Percentiles rank a stretch among this genome's conserved stretches.
These are phyloP conservation scores for Rhodotorula sp. DNA, from an alignment of 1,284 basidiomycete genomes.

Conservation along the genomic window DNA sequence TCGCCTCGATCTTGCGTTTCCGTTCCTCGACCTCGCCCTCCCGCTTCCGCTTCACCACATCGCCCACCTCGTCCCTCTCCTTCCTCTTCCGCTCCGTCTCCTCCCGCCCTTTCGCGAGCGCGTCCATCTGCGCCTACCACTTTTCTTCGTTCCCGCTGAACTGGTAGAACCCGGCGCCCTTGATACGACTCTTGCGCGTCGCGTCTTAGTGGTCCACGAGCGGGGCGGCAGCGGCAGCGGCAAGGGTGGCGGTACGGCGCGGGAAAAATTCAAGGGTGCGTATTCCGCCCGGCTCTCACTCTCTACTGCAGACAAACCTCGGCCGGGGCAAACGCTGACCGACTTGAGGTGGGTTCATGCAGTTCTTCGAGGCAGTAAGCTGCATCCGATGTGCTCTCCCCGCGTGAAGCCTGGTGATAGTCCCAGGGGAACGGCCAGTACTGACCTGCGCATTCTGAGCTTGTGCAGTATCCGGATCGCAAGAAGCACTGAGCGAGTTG, in stretches of 20 bases:
- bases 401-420: too few species aligned
- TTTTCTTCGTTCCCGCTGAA: conserved; percentile 78
- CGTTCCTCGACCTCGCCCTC: conserved; percentile 76
- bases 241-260: conserved; percentile 40
- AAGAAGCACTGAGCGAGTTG: conserved; percentile 32
- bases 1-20: conserved; percentile 70
- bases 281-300: background rate
- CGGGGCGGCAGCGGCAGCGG: conserved; percentile 49
- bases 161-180: conserved; percentile 83
- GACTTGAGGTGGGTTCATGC: background rate
- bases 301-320: too few species aligned
- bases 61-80: conserved; percentile 59
- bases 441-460: background rate
- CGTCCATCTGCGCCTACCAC: conserved; percentile 72
- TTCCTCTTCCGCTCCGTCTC: conserved; percentile 69
- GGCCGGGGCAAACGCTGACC: too few species aligned
- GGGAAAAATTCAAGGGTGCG: conserved; percentile 65
- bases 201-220: conserved; percentile 78
- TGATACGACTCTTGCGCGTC: conserved; percentile 71
- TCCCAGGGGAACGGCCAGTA: too few species aligned
- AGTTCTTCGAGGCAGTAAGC: conserved; percentile 39
- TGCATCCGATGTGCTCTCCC: background rate
- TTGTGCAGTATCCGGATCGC: conserved; percentile 32
- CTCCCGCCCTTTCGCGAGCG: conserved; percentile 61
- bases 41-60: conserved; percentile 65